Conservation (phyloP, 768 basidiomycete genomes). For the Neoboletus subvelutipes region DNA sequence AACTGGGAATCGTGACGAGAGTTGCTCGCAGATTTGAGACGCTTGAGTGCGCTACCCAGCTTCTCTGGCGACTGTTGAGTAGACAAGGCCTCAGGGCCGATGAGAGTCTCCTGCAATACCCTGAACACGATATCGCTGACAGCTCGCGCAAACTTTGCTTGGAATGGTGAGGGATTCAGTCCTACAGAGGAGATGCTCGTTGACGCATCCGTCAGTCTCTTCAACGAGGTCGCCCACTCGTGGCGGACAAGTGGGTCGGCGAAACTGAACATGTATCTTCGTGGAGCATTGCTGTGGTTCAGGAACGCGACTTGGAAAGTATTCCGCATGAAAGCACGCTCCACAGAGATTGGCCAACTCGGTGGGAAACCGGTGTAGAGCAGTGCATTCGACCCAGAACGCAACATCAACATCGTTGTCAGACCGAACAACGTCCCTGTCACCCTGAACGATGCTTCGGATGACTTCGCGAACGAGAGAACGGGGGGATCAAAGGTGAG, state of each 20-base stretch:
- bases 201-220: constrained; percentile 62
- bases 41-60: constrained; percentile 36
- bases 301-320: constrained; percentile 92
- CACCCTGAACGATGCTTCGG: constrained; percentile 87
- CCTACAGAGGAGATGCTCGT: constrained; percentile 24
- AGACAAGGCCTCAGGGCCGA: constrained; percentile 39
- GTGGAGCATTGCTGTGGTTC: constrained; percentile 62
- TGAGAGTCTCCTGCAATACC: constrained; percentile 82
- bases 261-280: constrained; percentile 95
- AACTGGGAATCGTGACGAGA: constrained; percentile 24
- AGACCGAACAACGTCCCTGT: constrained; percentile 82
- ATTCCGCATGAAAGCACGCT: constrained; percentile 94
- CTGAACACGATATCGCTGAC: constrained; percentile 76
- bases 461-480: constrained; percentile 73
- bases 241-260: constrained; percentile 74
- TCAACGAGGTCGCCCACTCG: constrained; percentile 69
- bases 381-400: constrained; percentile 80
- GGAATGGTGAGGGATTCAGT: constrained; percentile 35
- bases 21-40: constrained; percentile 20
- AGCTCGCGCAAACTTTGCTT: constrained; percentile 56
- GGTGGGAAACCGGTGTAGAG: constrained; percentile 80
- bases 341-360: constrained; percentile 74
- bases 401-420: constrained; percentile 80
- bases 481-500: constrained; percentile 84
- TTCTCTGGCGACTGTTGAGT: constrained; percentile 27